Conservation (phyloP, 1,139 yeast genomes). For the Magnusiomyces clavatus region DNA sequence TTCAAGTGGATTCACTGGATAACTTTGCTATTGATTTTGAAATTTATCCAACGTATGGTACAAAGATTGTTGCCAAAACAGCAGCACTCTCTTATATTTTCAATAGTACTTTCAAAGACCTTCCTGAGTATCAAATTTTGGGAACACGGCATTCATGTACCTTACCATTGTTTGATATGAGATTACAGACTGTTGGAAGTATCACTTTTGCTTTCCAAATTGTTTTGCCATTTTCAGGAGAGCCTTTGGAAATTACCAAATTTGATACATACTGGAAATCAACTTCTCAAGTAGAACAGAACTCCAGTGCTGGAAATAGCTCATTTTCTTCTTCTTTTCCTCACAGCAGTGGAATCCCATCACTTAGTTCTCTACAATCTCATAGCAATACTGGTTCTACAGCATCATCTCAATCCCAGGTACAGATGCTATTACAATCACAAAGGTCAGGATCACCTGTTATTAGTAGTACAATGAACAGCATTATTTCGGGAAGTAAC, state of each 20-base stretch:
- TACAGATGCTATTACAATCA: constrained; percentile 13
- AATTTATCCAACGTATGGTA: constrained; percentile 89
- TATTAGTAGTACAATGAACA: constrained; percentile 5
- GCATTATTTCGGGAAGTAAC: constrained; percentile 4
- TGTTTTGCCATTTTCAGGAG: constrained; percentile 83
- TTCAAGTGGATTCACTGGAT: constrained; percentile 77
- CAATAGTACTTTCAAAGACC: constrained; percentile 24
- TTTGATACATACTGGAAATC: constrained; percentile 97
- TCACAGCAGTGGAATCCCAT: no score
- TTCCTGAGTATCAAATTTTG: constrained; percentile 19
- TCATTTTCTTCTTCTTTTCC: no score
- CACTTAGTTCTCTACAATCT: no score
- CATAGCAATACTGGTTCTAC: neutral
- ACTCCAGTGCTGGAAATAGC: no score
- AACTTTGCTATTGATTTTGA: constrained; percentile 82
- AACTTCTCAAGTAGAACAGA: constrained; percentile 42
- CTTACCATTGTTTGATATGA: constrained; percentile 73
- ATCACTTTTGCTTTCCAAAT: constrained; percentile 71
- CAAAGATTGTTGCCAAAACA: constrained; percentile 82
- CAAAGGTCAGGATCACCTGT: constrained; percentile 8
- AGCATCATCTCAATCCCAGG: constrained; percentile 11
- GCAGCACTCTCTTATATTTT: constrained; percentile 59
- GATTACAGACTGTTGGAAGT: constrained; percentile 78
- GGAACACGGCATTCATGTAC: constrained; percentile 35
- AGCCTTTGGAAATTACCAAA: constrained; percentile 79